phyloP scores from a whole-genome alignment of 176 grass and related monocot genomes.

The Echinochloa phyllopogon region DNA sequence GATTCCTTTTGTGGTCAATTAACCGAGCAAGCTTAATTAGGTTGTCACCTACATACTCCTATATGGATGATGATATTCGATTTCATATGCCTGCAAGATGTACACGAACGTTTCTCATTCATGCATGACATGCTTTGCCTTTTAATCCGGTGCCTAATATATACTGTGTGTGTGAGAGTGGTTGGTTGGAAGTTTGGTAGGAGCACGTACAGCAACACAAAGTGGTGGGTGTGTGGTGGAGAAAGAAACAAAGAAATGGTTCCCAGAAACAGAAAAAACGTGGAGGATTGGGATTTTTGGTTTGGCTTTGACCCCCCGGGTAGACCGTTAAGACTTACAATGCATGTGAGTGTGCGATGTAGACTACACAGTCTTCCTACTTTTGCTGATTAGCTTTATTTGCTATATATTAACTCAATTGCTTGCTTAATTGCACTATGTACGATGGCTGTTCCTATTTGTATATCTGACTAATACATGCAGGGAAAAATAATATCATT shows the following conservation, averaged over 20 bases:
- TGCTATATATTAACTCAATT: neutral
- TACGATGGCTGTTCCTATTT: neutral
- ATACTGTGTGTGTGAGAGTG: neutral
- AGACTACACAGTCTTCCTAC: neutral
- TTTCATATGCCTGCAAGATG: neutral
- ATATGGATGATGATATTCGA: no score
- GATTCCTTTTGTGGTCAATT: no score
- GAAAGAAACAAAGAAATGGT: neutral
- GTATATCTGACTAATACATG: neutral
- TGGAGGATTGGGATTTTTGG: neutral
- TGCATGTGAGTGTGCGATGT: neutral
- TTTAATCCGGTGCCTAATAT: neutral
- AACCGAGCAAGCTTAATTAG: no score
- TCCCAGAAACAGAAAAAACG: neutral
- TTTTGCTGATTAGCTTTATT: neutral
- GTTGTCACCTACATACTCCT: no score
- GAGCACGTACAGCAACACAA: neutral
- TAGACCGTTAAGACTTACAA: neutral
- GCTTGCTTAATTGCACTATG: neutral
- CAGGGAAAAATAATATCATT: neutral
- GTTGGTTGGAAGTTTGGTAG: conserved; percentile 9
- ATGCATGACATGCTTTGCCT: neutral
- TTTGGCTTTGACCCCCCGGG: neutral
- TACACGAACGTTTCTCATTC: neutral
- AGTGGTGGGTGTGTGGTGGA: neutral